Conservation (phyloP, 768 basidiomycete genomes). For the Chlorophyllum brunneum region DNA sequence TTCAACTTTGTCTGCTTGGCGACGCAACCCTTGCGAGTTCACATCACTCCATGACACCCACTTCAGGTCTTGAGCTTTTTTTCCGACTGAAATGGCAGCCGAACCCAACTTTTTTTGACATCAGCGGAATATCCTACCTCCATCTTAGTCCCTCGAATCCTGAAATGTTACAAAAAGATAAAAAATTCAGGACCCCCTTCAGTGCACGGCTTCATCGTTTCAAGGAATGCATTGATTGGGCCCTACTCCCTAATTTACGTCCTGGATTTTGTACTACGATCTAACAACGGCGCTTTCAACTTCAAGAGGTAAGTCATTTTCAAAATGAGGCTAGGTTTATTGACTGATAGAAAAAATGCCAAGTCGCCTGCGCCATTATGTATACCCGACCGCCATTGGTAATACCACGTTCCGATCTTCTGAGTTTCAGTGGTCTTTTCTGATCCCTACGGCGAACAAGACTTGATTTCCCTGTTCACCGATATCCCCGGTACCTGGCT, state of each 20-base stretch:
- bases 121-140: slow-evolving; percentile 16
- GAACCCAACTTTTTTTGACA: slow-evolving; percentile 14
- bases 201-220: slow-evolving; percentile 20
- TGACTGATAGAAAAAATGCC: too few relatives aligned
- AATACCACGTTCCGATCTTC: slow-evolving; percentile 19
- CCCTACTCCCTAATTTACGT: neutral
- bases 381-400: slow-evolving; percentile 14
- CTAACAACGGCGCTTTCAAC: slow-evolving; percentile 10
- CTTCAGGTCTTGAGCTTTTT: slow-evolving; percentile 21
- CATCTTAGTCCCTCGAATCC: slow-evolving; percentile 35
- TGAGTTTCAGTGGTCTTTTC: neutral
- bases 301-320: slow-evolving; percentile 6
- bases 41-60: slow-evolving; percentile 26
- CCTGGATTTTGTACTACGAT: slow-evolving; percentile 11
- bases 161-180: slow-evolving; percentile 22
- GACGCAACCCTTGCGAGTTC: slow-evolving; percentile 29
- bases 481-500: slow-evolving; percentile 59
- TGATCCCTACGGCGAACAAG: too few relatives aligned
- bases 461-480: slow-evolving; percentile 34
- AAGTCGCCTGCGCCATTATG: slow-evolving; percentile 17
- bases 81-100: slow-evolving; percentile 24
- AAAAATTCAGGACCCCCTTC: slow-evolving; percentile 26
- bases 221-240: slow-evolving; percentile 43
- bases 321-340: neutral
- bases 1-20: neutral